Evolutionary conservation across 805 yeast species (phyloP), one percentile per base, ranked within the genome.

Genomic region (Wickerhamiella galacta): DNA sequence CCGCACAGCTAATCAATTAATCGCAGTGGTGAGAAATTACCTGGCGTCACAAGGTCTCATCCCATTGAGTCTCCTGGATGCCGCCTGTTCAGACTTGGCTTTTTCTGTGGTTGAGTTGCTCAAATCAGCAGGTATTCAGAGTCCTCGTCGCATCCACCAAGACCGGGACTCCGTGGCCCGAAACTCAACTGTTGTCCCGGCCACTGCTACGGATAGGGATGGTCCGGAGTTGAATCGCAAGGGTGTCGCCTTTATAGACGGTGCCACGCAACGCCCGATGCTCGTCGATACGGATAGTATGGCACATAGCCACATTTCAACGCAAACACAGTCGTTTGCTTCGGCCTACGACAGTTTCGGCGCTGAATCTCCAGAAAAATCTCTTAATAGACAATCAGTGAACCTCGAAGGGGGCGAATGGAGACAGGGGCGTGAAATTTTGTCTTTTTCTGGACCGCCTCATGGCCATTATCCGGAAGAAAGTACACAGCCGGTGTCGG

Each of bases 11-110:
- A 70, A 83, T 12, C 82, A 77, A 53, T 68, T 74, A 1, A 70
- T 87, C 26, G 73, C 93, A 3, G 65, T 82, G 1, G 68, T 85
- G 1, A 64, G 94, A 46, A 80, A 81, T 48, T 77, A 61, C 51
- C 69, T 78, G 1, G 57, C 72, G 8, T 75, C 77, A 43, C 59
- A 66, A 3, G 62, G 64, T n/a, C 47, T 79, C 2, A 54, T 81
- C 35, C 94, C 95, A 1, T 66, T 64, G 33, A 56, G 76, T 15
- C 66, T 82, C 2, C 64, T 83, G 14, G 76, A 81, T 53, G 68
- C 82, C 16, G 75, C 95, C 0, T 57, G 80, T 7, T 67, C 78
- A 28, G 94, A 83, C 46, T 57, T 83, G 22, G 64, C 75, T 6
- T 75, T 73, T 47, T 58, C 72, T 2, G 63, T 61, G 2, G 65